Percentiles rank a stretch among this genome's conserved stretches.
phyloP scores from a whole-genome alignment of 331 rosid species.

The Saraca asoca region DNA sequence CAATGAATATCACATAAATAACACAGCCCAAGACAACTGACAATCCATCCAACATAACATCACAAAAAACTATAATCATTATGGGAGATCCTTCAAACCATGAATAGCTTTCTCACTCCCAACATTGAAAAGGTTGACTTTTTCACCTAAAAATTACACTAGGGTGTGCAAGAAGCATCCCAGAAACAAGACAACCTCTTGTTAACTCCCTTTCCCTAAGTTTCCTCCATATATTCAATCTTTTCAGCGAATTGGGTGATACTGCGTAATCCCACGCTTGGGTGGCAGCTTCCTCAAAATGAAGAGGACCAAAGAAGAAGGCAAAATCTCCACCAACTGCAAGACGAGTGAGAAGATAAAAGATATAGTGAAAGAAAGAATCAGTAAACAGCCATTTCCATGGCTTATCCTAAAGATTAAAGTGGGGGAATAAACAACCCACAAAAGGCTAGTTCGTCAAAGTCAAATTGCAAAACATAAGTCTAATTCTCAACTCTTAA shows the following conservation, averaged over 20 bases:
- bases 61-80: slow-evolving; percentile 37
- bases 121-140: slow-evolving; percentile 39
- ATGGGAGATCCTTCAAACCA: slow-evolving; percentile 37
- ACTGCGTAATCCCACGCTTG: slow-evolving; percentile 92
- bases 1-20: slow-evolving; percentile 30
- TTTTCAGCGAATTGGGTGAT: slow-evolving; percentile 83
- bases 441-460: not conserved
- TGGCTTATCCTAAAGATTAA: slow-evolving; percentile 10
- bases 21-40: slow-evolving; percentile 37
- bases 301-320: slow-evolving; percentile 88
- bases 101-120: slow-evolving; percentile 38
- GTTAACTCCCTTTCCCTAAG: slow-evolving; percentile 29
- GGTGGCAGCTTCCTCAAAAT: slow-evolving; percentile 97
- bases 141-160: slow-evolving; percentile 35
- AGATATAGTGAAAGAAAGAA: not conserved
- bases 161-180: slow-evolving; percentile 38
- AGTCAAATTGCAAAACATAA: not conserved
- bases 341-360: slow-evolving; percentile 4
- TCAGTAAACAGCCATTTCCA: slow-evolving; percentile 25
- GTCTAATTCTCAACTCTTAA: not conserved
- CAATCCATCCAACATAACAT: slow-evolving; percentile 39
- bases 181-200: slow-evolving; percentile 33
- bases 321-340: slow-evolving; percentile 93
- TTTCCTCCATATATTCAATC: slow-evolving; percentile 29
- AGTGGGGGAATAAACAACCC: not conserved